Evolutionary conservation across 768 basidiomycete genomes (phyloP).

Genomic region (Suillus ampliporus): DNA sequence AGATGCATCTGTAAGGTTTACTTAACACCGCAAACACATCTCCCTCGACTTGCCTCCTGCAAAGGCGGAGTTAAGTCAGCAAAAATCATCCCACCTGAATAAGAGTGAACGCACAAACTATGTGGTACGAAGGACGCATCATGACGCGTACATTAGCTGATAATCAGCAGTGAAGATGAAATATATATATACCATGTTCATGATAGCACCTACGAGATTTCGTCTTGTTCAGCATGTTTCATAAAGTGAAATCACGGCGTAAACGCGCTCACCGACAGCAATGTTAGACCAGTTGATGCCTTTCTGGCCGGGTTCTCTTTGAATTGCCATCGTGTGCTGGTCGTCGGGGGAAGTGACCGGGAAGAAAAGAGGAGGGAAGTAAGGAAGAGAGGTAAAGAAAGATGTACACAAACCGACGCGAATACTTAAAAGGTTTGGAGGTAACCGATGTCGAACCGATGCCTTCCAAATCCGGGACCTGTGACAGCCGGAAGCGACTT

Average conservation of each 20-base stretch:
- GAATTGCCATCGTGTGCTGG: slow-evolving; percentile 68
- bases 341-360: slow-evolving; percentile 20
- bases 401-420: slow-evolving; percentile 2
- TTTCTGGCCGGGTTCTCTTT: slow-evolving; percentile 89
- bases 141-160: slow-evolving; percentile 12
- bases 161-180: slow-evolving; percentile 37
- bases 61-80: slow-evolving; percentile 25
- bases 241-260: slow-evolving; percentile 15
- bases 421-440: slow-evolving; percentile 19
- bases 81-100: slow-evolving; percentile 5
- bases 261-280: slow-evolving; percentile 75
- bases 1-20: slow-evolving; percentile 10
- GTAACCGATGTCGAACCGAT: slow-evolving; percentile 2
- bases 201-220: slow-evolving; percentile 75
- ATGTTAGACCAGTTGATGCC: slow-evolving; percentile 95
- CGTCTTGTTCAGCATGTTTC: slow-evolving; percentile 24
- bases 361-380: slow-evolving; percentile 18
- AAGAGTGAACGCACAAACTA: slow-evolving; percentile 51
- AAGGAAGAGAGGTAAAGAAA: slow-evolving; percentile 12
- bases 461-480: neutral
- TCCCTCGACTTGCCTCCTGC: slow-evolving; percentile 69
- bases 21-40: neutral
- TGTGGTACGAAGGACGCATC: slow-evolving; percentile 8
- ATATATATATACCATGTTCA: slow-evolving; percentile 89
- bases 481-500: neutral